Base-by-base conservation (phyloP, 2,329 filamentous ascomycete species). In the Alternaria sp. region DNA sequence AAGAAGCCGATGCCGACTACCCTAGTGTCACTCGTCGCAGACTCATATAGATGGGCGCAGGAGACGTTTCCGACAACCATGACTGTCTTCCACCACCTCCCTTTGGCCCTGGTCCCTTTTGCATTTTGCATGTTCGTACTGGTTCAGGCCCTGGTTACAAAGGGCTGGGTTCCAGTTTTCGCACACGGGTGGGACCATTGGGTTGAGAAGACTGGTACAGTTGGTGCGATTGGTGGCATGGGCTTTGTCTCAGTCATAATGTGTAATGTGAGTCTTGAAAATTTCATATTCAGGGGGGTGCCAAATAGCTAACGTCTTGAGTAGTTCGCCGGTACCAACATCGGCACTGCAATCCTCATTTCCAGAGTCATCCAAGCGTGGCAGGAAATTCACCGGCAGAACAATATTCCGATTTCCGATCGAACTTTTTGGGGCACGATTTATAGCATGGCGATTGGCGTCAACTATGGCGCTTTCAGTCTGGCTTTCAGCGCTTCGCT, bases 391-490 rank as follows among this genome's bases (percentile, higher is more conserved):
- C 86, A 89, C 63, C 54, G 70, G 0, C 58, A 63, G 0, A 83
- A 80, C 37, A 75, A 76, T 0, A 76, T 72, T 1, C 74, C 81
- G 0, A 89, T 92, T 49, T 84, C 80, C 11, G 79, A 91, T 41
- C 83, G 89, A 3, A 89, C 84, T 0, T 91, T 91, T 71, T 91
- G 88, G 89, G 89, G 84, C 0, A 90, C 89, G 0, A 85, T 92
- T 0, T 92, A 92, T 29, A 58, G 55, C 72, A 90, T 92, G 88
- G 89, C 89, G 0, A 77, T 92, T 0, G 89, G 89, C 2, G 87
- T 91, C 60, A 92, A 92, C 72, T 92, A 88, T 57, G 89, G 89
- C 4, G 90, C 89, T 0, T 92, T 91, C 70, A 90, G 88, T 70
- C 85, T 86, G 0, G 87, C 88, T 0, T 90, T 92, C 66, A 90